A percentile compares a stretch with the other conserved stretches of the same genome.
These are phyloP conservation scores for Somion occarium DNA, from an alignment of 1,284 basidiomycete genomes.

Conservation along the genomic window DNA sequence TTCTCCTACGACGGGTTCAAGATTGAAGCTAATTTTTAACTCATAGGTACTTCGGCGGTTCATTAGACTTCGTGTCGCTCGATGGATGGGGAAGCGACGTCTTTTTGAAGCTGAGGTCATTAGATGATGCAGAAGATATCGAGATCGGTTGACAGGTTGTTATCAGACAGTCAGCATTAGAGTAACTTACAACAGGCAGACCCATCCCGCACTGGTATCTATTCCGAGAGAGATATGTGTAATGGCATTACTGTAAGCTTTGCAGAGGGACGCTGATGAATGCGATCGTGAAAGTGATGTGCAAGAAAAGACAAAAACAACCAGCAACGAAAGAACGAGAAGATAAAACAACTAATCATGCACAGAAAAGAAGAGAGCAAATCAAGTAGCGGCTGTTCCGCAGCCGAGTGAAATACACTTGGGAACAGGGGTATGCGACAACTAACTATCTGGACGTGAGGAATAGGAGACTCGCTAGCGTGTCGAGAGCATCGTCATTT, in stretches of 20 bases:
- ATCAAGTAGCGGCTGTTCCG: constrained; percentile 12
- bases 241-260: not conserved
- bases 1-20: not conserved
- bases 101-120: constrained; percentile 67
- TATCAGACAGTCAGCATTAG: not conserved
- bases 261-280: constrained; percentile 8
- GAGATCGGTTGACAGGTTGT: constrained; percentile 20
- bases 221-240: constrained; percentile 1
- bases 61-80: constrained; percentile 70
- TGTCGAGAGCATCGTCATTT: constrained; percentile 18
- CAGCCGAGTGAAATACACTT: constrained; percentile 3
- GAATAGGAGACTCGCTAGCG: constrained; percentile 26
- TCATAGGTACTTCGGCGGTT: constrained; percentile 73
- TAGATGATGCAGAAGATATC: constrained; percentile 62
- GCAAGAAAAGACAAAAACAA: constrained; percentile 16
- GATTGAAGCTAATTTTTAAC: not conserved
- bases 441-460: constrained; percentile 11
- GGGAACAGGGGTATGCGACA: constrained; percentile 21
- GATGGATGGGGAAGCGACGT: constrained; percentile 87
- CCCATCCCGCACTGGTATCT: too few species aligned
- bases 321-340: constrained; percentile 19
- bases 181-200: too few species aligned
- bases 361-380: constrained; percentile 12
- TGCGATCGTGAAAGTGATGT: constrained; percentile 13
- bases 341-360: constrained; percentile 11